Base-by-base conservation (phyloP, 495 filamentous ascomycete genomes). In the Neurospora sp. region DNA sequence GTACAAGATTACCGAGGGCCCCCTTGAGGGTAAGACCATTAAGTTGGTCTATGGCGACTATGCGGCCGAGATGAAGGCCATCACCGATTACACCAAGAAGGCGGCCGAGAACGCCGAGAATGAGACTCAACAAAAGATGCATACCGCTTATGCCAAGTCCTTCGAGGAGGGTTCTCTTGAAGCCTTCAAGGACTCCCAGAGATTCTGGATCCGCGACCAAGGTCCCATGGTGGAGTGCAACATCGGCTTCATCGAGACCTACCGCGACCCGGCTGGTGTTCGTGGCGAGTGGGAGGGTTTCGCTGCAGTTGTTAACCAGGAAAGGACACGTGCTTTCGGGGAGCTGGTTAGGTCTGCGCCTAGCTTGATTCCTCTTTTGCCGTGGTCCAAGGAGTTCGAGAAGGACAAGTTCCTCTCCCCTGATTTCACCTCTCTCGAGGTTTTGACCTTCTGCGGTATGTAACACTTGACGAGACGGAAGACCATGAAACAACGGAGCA, bases 241-340 rank as follows among this genome's bases (percentile, higher is more conserved):
- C 80, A 89, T 98, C 72, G 96, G 96, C 2, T 99, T 98, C 78
- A 91, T 99, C 49, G 96, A 99, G 83, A 97, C 95, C 0, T 99
- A 98, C 79, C 89, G 96, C 70, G 96, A 99, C 80, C 96, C 96
- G 1, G 92, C 93, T 72, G 95, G 96, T 69, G 90, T 97, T 12
- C 87, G 95, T 71, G 95, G 93, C n/a, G 96, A 99, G 80, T 99
- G 96, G 96, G 95, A 98, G 81, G 95, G 94, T 1, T 96, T 97
- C 77, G 93, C 92, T 71, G 92, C 92, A 40, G 86, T 93, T 76
- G 91, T 93, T 74, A 87, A 87, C 75, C 78, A 83, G 78, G 96
- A 97, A 80, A 91, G 94, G 10, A 99, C 96, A 2, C 87, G 87
- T 70, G 94, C 94, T n/a, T 99, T 99, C 75, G 91, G 91, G 5